Evolutionary conservation across 371 early-diverging fungal species (phyloP).

Genomic region (Chytridiales sp.): DNA sequence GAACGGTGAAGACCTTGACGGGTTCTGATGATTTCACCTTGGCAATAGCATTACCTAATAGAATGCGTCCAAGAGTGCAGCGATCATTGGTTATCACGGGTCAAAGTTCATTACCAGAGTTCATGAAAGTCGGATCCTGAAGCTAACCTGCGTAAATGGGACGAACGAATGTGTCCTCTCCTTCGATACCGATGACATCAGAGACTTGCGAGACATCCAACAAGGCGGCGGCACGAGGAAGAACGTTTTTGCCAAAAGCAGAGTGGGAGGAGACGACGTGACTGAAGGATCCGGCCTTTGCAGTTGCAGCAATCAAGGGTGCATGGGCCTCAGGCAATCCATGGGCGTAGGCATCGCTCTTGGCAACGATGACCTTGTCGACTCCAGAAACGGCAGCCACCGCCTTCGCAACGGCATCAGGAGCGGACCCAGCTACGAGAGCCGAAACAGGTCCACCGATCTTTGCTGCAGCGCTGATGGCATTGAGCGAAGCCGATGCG

Average conservation of each 20-base stretch:
- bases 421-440: slow-evolving; percentile 77
- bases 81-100: background rate
- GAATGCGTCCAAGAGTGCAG: background rate
- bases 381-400: slow-evolving; percentile 75
- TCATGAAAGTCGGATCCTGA: background rate
- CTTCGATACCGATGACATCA: slow-evolving; percentile 79
- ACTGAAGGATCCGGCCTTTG: slow-evolving; percentile 71
- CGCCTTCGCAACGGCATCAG: slow-evolving; percentile 69
- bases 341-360: slow-evolving; percentile 75
- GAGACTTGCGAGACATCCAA: slow-evolving; percentile 89
- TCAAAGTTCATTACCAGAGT: background rate
- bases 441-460: slow-evolving; percentile 82
- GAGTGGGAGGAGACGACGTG: slow-evolving; percentile 88
- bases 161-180: slow-evolving; percentile 88
- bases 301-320: slow-evolving; percentile 70
- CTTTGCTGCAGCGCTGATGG: slow-evolving; percentile 83
- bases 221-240: slow-evolving; percentile 92
- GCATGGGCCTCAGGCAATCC: slow-evolving; percentile 81
- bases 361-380: slow-evolving; percentile 81
- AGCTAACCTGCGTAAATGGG: slow-evolving; percentile 91
- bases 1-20: slow-evolving; percentile 87
- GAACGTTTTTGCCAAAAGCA: slow-evolving; percentile 88
- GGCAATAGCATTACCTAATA: slow-evolving; percentile 90
- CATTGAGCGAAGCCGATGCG: slow-evolving; percentile 77
- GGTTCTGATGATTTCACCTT: slow-evolving; percentile 87